A percentile compares a stretch with the other conserved stretches of the same genome.
Evolutionary conservation across 169 alveolate genomes (phyloP).

Genomic region (Miamiensis avidus): DNA sequence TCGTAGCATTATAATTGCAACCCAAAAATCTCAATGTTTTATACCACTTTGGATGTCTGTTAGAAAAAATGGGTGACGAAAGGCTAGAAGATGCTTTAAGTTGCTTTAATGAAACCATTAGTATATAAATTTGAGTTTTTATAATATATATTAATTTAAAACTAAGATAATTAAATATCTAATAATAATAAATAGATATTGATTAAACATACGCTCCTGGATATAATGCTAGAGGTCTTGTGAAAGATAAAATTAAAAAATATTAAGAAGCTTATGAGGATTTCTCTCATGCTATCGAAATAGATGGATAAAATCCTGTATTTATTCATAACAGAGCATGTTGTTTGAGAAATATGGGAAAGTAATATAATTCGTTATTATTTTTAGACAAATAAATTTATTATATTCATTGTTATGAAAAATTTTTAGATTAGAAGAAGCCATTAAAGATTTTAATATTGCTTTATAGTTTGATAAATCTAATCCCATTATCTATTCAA

Average conservation of each 20-base stretch:
- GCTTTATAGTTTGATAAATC: slow-evolving; percentile 43
- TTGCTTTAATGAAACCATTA: slow-evolving; percentile 61
- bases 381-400: background rate
- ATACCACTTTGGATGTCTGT: slow-evolving; percentile 78
- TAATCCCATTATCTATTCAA: slow-evolving; percentile 33
- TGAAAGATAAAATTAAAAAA: slow-evolving; percentile 74
- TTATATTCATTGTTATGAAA: too few species aligned
- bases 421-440: slow-evolving; percentile 57
- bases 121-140: background rate
- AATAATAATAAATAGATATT: slow-evolving; percentile 8
- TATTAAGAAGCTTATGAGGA: slow-evolving; percentile 84
- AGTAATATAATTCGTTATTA: slow-evolving; percentile 24
- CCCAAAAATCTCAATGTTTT: slow-evolving; percentile 71
- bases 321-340: slow-evolving; percentile 89
- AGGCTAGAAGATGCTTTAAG: slow-evolving; percentile 70
- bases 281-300: slow-evolving; percentile 78
- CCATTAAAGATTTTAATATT: slow-evolving; percentile 75
- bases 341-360: slow-evolving; percentile 80
- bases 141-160: too few species aligned
- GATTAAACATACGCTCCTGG: slow-evolving; percentile 81
- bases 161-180: background rate
- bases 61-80: slow-evolving; percentile 64
- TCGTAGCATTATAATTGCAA: slow-evolving; percentile 57
- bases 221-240: slow-evolving; percentile 85
- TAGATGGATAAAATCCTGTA: slow-evolving; percentile 76